Evolutionary conservation across 2,329 filamentous ascomycete genomes (phyloP), one percentile per base, ranked within the genome.

Genomic region (Hymenoscyphus scutula): DNA sequence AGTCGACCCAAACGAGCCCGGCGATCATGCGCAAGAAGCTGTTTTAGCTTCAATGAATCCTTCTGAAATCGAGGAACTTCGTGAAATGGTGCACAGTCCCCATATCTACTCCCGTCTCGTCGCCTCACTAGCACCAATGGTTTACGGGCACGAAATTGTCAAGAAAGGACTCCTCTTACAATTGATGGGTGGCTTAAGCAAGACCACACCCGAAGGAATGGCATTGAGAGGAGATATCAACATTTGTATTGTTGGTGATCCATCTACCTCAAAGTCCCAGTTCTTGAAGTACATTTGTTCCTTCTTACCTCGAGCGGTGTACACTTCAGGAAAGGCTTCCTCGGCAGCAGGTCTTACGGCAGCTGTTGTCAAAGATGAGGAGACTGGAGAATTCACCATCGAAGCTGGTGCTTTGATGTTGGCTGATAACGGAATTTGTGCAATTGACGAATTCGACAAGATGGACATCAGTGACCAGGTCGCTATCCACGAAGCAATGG

Each of bases 401-500:
- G 95, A 99, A 79, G 95, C 95, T 6, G 95, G 95, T 79, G 95
- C 95, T 13, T 86, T 99, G 62, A 98, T 99, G 95, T 81, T 99
- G 65, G 95, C 95, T 25, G 89, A 98, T 73, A 97, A 97, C 69
- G 95, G 95, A 60, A 96, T 98, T 71, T 99, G 95, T 77, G 93
- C 92, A 64, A 99, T 99, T 74, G 95, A 99, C 74, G 95, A 99
- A 75, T 99, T 99, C 71, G 95, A 99, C 85, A 99, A 99, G 81
- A 99, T 99, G 95, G 95, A 99, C 72, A 90, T 99, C 65, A 87
- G 81, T 59, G 95, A 99, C 75, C 95, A 99, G 79, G 95, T 99
- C 61, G 95, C 95, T 68, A 99, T 99, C 73, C 95, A 99, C 84
- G 95, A 99, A 86, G 95, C 95, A 64, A 99, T 99, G 95, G 95